These are phyloP conservation scores for Quercus agrifolia DNA, from an alignment of 306 rosid species.

Conservation along the genomic window DNA sequence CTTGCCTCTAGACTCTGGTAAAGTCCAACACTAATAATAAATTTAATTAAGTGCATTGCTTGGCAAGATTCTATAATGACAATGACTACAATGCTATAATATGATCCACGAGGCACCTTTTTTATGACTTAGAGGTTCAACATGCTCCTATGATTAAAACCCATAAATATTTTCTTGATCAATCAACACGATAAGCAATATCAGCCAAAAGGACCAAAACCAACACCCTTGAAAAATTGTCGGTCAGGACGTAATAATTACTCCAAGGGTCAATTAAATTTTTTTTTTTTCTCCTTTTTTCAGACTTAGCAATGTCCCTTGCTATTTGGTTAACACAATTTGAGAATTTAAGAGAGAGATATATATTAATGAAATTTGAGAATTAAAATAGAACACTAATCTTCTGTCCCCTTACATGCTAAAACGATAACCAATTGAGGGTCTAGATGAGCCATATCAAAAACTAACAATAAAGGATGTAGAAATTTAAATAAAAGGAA, in stretches of 20 bases:
- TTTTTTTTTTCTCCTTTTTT: not conserved
- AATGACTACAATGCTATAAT: not conserved
- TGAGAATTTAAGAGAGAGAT: too few relatives aligned
- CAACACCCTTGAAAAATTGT: not conserved
- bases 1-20: too few relatives aligned
- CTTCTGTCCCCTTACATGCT: too few relatives aligned
- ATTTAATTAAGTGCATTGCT: not conserved
- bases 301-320: too few relatives aligned
- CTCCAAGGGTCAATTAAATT: not conserved
- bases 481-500: not conserved
- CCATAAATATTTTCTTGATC: not conserved
- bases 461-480: not conserved
- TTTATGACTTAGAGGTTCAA: not conserved
- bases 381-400: too few relatives aligned
- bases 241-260: conserved; percentile 18
- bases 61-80: conserved; percentile 4
- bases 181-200: not conserved
- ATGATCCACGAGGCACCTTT: not conserved
- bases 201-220: not conserved
- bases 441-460: too few relatives aligned
- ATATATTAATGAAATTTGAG: too few relatives aligned
- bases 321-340: too few relatives aligned
- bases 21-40: not conserved
- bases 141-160: not conserved
- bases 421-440: too few relatives aligned